Conservation (phyloP, 2,329 filamentous ascomycete genomes). For the Cladosporium phlei region DNA sequence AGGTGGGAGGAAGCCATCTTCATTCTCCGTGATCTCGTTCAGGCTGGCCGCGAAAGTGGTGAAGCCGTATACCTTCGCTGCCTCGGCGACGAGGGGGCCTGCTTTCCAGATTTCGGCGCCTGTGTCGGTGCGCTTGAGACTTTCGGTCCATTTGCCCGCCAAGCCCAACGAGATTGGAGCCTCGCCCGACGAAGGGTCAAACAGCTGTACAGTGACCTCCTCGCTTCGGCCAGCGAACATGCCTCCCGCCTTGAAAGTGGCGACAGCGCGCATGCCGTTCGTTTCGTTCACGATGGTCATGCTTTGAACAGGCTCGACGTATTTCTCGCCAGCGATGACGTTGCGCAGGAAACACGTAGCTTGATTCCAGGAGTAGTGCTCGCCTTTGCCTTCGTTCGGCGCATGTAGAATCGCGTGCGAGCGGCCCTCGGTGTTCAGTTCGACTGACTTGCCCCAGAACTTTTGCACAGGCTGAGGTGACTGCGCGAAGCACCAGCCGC, state of each 20-base stretch:
- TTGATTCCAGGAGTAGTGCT: conserved; percentile 82
- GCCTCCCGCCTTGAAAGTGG: conserved; percentile 88
- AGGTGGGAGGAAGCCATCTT: conserved; percentile 66
- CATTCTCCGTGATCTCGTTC: conserved; percentile 81
- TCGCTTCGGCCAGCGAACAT: conserved; percentile 96
- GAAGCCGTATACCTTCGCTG: conserved; percentile 77
- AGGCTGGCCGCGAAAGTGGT: conserved; percentile 79
- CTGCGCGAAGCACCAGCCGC: conserved; percentile 82
- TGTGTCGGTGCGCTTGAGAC: conserved; percentile 60
- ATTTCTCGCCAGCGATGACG: conserved; percentile 96
- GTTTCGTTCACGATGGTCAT: conserved; percentile 84
- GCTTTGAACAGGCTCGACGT: conserved; percentile 86
- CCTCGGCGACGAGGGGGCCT: conserved; percentile 72
- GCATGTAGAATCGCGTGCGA: conserved; percentile 72
- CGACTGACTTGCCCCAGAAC: conserved; percentile 96
- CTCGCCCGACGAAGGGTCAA: conserved; percentile 51
- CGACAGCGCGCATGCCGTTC: conserved; percentile 74
- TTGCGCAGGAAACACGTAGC: conserved; percentile 91
- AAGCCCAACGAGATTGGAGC: conserved; percentile 63
- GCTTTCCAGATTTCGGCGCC: conserved; percentile 72
- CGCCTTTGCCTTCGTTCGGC: conserved; percentile 49
- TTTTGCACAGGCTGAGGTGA: conserved; percentile 87
- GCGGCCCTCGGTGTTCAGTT: conserved; percentile 87
- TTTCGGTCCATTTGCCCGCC: conserved; percentile 77
- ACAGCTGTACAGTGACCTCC: conserved; percentile 74